phyloP scores from a whole-genome alignment of 331 rosid species.

The Prunus yedoensis region DNA sequence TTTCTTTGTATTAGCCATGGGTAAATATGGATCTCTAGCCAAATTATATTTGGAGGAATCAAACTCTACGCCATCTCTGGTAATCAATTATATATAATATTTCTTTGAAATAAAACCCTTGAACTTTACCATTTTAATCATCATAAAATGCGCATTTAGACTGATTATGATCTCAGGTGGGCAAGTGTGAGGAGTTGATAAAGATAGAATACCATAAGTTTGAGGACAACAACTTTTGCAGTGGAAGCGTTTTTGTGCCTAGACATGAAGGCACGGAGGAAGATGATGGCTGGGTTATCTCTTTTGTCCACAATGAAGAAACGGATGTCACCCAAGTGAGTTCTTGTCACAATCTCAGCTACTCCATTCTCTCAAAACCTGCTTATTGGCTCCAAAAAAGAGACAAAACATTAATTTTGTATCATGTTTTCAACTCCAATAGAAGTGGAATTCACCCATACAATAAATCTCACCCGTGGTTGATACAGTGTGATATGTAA shows the following conservation, averaged over 20 bases:
- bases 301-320: slow-evolving; percentile 57
- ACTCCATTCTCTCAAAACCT: too few species aligned
- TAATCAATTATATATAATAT: not conserved
- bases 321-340: slow-evolving; percentile 8
- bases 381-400: too few species aligned
- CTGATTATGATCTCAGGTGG: not conserved
- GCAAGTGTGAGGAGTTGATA: not conserved
- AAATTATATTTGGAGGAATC: slow-evolving; percentile 51
- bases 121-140: too few species aligned
- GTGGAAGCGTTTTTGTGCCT: slow-evolving; percentile 58
- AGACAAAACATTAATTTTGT: too few species aligned
- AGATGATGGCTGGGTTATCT: slow-evolving; percentile 79
- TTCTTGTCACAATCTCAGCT: too few species aligned
- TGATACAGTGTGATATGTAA: too few species aligned
- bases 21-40: slow-evolving; percentile 58
- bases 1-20: slow-evolving; percentile 24
- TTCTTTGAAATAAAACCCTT: too few species aligned
- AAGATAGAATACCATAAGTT: slow-evolving; percentile 57
- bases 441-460: too few species aligned
- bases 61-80: not conserved
- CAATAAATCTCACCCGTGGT: too few species aligned
- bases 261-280: slow-evolving; percentile 48
- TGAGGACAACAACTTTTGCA: slow-evolving; percentile 59
- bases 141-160: too few species aligned
- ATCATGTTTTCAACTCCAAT: too few species aligned